Evolutionary conservation across 1,139 yeast species (phyloP).

Genomic region (Meyerozyma carpophila): DNA sequence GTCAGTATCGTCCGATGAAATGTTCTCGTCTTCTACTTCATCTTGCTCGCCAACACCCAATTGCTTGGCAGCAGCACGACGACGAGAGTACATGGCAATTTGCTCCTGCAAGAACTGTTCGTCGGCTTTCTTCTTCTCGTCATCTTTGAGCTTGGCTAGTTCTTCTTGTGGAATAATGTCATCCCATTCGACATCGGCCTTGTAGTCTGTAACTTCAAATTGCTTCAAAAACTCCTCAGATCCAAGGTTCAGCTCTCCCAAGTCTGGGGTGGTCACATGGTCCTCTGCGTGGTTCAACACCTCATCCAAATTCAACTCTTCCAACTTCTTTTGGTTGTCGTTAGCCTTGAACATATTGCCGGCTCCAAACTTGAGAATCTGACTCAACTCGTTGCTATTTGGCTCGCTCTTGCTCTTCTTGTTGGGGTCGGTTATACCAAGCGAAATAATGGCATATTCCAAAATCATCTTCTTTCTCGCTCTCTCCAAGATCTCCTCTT

Average conservation of each 20-base stretch:
- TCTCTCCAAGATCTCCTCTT: slow-evolving; percentile 92
- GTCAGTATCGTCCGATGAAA: slow-evolving; percentile 2
- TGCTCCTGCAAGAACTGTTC: slow-evolving; percentile 86
- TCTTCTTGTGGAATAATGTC: slow-evolving; percentile 98
- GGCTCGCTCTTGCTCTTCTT: slow-evolving; percentile 63
- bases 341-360: slow-evolving; percentile 94
- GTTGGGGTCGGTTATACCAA: slow-evolving; percentile 83
- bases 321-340: slow-evolving; percentile 91
- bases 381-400: slow-evolving; percentile 76
- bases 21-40: slow-evolving; percentile 21
- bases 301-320: slow-evolving; percentile 92
- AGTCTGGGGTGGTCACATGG: slow-evolving; percentile 91
- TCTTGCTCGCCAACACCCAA: slow-evolving; percentile 37
- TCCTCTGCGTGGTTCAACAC: slow-evolving; percentile 96
- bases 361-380: slow-evolving; percentile 95
- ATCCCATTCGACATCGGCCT: slow-evolving; percentile 98
- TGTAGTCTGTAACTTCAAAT: slow-evolving; percentile 97
- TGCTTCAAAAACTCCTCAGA: slow-evolving; percentile 97
- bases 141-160: slow-evolving; percentile 80
- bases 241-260: slow-evolving; percentile 94
- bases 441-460: slow-evolving; percentile 93
- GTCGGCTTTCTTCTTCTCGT: slow-evolving; percentile 80
- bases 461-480: slow-evolving; percentile 97
- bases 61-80: slow-evolving; percentile 67
- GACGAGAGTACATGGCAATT: slow-evolving; percentile 77